These are phyloP conservation scores for Umbelopsis ramanniana DNA, from an alignment of 192 early-diverging fungal genomes.

Conservation along the genomic window DNA sequence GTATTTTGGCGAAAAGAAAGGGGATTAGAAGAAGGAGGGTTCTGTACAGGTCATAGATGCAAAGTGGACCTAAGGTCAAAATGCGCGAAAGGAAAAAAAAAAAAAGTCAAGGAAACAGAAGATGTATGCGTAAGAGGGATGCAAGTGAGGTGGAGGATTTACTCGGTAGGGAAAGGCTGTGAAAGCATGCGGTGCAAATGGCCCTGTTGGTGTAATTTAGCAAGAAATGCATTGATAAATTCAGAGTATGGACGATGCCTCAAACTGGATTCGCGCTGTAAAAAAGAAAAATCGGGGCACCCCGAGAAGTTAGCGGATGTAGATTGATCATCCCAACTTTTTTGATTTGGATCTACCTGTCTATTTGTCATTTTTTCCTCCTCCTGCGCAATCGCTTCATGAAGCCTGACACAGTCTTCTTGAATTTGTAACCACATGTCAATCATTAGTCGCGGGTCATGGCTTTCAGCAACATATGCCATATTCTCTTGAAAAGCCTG, in stretches of 20 bases:
- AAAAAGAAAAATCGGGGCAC: background rate
- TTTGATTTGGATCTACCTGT: background rate
- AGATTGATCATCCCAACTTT: background rate
- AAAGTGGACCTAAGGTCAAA: too few species aligned
- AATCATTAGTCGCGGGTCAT: conserved; percentile 21
- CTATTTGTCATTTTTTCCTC: conserved; percentile 29
- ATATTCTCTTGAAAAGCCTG: conserved; percentile 11
- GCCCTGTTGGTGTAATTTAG: conserved; percentile 14
- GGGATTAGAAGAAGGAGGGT: background rate
- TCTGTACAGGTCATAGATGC: too few species aligned
- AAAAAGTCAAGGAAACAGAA: background rate
- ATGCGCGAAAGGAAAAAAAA: too few species aligned
- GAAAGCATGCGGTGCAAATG: conserved; percentile 15
- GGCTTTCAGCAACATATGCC: background rate
- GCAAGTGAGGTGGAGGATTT: background rate
- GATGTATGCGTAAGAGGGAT: background rate
- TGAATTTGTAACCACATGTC: conserved; percentile 38
- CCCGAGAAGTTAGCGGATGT: background rate
- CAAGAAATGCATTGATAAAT: conserved; percentile 20
- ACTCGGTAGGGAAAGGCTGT: background rate
- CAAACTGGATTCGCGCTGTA: background rate
- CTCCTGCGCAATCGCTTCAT: conserved; percentile 33
- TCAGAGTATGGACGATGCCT: conserved; percentile 14
- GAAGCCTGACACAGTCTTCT: conserved; percentile 35
- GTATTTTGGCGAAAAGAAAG: background rate